Evolutionary conservation across 1,284 basidiomycete genomes (phyloP).

Genomic region (Pyrrhoderma lamaoense): DNA sequence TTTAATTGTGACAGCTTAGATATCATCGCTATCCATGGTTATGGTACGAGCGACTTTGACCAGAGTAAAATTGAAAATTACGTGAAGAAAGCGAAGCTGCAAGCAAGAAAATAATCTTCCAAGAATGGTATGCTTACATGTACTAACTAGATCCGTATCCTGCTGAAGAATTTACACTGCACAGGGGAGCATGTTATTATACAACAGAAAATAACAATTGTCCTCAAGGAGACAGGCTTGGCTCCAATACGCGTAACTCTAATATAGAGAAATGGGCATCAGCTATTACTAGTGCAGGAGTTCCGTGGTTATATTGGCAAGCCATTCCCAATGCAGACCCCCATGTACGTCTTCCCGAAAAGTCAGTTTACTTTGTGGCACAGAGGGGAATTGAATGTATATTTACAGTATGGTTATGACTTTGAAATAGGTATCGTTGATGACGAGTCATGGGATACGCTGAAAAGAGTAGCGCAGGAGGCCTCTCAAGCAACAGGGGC

Average conservation of each 20-base stretch:
- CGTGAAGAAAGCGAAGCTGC: conserved; percentile 26
- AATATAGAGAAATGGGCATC: conserved; percentile 29
- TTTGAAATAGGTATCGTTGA: conserved; percentile 16
- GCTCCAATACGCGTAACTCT: conserved; percentile 22
- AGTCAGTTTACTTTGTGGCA: no score
- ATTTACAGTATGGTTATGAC: conserved; percentile 7
- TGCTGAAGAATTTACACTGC: not conserved
- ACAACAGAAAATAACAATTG: conserved; percentile 29
- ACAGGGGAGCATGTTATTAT: conserved; percentile 30
- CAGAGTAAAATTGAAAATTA: conserved; percentile 27
- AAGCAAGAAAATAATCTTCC: conserved; percentile 29
- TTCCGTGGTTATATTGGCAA: conserved; percentile 27
- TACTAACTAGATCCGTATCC: not conserved
- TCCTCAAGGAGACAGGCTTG: conserved; percentile 23
- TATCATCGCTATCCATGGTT: conserved; percentile 35
- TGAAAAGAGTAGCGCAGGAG: no score
- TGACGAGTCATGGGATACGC: conserved; percentile 19
- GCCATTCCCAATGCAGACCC: conserved; percentile 20
- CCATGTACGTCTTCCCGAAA: conserved; percentile 8
- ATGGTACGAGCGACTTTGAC: conserved; percentile 28
- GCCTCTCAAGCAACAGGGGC: conserved; percentile 14
- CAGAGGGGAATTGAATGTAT: not conserved
- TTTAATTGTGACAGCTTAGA: conserved; percentile 30
- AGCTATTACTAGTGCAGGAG: conserved; percentile 25
- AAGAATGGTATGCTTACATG: conserved; percentile 29